Evolutionary conservation across 805 yeast genomes (phyloP).

Genomic region (Myxozyma mucilagina): DNA sequence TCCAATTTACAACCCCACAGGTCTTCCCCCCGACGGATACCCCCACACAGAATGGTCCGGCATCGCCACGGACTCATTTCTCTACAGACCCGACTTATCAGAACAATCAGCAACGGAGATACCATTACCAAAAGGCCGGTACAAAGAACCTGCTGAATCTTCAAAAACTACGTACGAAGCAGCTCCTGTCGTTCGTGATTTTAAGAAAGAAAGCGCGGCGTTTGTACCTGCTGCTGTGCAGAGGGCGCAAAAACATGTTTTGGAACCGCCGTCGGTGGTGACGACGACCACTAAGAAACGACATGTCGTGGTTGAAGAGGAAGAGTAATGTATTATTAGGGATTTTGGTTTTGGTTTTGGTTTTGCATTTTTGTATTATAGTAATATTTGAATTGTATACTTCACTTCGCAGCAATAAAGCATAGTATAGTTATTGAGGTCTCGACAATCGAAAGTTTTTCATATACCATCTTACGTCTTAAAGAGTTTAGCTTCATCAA

Average conservation of each 20-base stretch:
- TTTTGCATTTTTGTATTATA: no score
- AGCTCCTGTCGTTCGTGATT: constrained; percentile 35
- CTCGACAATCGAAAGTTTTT: no score
- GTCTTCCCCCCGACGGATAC: constrained; percentile 32
- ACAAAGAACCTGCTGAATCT: neutral
- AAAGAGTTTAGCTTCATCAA: no score
- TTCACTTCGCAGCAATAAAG: no score
- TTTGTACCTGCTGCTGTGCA: constrained; percentile 32
- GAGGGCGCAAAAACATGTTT: constrained; percentile 3
- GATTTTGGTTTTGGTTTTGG: no score
- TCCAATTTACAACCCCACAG: constrained; percentile 31
- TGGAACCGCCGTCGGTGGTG: no score
- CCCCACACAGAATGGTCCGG: constrained; percentile 27
- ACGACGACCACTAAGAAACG: neutral
- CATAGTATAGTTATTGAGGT: no score
- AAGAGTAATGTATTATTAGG: no score
- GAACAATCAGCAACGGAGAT: constrained; percentile 24
- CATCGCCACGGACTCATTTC: constrained; percentile 3
- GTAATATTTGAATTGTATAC: no score
- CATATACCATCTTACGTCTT: no score
- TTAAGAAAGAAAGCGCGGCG: constrained; percentile 30
- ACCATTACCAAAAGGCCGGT: constrained; percentile 31
- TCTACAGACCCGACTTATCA: constrained; percentile 14
- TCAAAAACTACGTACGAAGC: constrained; percentile 32
- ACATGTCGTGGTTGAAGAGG: constrained; percentile 3